Evolutionary conservation across 257 asterid species (phyloP), one percentile per base, ranked within the genome.

Genomic region (Solanum raphanifolium): DNA sequence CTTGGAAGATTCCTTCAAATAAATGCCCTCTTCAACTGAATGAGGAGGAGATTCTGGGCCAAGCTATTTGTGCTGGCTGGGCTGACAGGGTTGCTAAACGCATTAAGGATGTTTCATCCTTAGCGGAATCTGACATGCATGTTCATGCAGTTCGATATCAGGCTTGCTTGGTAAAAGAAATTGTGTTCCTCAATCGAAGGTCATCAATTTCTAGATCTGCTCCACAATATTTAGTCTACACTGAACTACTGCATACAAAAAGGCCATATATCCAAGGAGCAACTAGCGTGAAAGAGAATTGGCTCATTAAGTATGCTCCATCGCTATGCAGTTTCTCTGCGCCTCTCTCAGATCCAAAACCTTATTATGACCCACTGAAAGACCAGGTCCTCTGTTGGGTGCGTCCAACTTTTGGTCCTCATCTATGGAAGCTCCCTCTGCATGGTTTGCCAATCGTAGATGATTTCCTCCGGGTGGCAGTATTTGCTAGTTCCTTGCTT

Each of bases 41-140:
- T 12, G 98, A 97, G 89, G 99, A 97, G 94, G 95, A 93, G 89
- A 95, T 95, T 86, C 69, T 95, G 87, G 93, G 98, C 25, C 98
- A 92, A 87, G 98, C 98, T 83, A 95, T 97, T 36, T 97, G 94
- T 89, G 98, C 98, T 1, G 99, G 98, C 46, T 95, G 98, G 98
- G 96, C 95, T 55, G 98, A 95, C 89, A 87, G 98, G 91, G 98
- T 95, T 85, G 98, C 98, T 60, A 94, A 89, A 87, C 94, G 98
- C 25, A 88, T 90, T 13, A 95, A 87, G 90, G 92, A 91, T 46
- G 85, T 90, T 89, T 85, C 90, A 29, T 73, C 88, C 81, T 74
- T 90, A 84, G 46, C 93, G 13, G 98, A 94, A 34, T 96, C 92
- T 78, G 97, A 92, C 13, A 91, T 90, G 88, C 89, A 89, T 87